A percentile compares a stretch with the other conserved stretches of the same genome.
These are phyloP conservation scores for Pestalotiopsis sp. DNA, from an alignment of 2,329 filamentous ascomycete genomes.

Conservation along the genomic window DNA sequence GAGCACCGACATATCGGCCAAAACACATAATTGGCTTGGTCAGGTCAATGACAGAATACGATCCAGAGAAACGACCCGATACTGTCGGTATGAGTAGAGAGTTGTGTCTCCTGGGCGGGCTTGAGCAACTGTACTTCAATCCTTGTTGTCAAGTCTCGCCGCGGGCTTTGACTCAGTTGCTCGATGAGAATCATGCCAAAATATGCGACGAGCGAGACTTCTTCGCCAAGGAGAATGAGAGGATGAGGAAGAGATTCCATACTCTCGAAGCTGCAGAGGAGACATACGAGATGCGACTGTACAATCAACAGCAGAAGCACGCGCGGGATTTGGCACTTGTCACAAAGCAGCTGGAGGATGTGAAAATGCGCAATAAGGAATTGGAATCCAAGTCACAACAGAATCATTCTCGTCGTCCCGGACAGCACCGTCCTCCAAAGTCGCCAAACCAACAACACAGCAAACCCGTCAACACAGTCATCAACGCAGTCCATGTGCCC, in stretches of 20 bases:
- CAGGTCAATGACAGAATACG: constrained; percentile 34
- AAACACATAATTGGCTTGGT: constrained; percentile 41
- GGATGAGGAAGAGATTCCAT: constrained; percentile 33
- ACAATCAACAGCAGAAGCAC: constrained; percentile 36
- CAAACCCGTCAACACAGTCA: not conserved
- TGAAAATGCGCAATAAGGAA: constrained; percentile 27
- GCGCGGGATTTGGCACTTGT: constrained; percentile 34
- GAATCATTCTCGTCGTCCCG: constrained; percentile 14
- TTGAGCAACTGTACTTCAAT: constrained; percentile 49
- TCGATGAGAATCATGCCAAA: constrained; percentile 36
- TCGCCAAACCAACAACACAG: not conserved
- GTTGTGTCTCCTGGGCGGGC: constrained; percentile 45
- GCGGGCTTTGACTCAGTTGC: constrained; percentile 29
- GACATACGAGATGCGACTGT: constrained; percentile 40
- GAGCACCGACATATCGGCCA: constrained; percentile 40
- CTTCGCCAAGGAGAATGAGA: constrained; percentile 33
- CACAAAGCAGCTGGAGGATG: constrained; percentile 36
- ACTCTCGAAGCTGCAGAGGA: constrained; percentile 40
- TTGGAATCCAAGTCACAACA: constrained; percentile 26
- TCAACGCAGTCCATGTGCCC: not conserved
- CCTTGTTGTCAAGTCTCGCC: constrained; percentile 44
- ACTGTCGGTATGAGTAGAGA: constrained; percentile 41
- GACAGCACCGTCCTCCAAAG: constrained; percentile 9
- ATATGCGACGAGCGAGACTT: constrained; percentile 22
- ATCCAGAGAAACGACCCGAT: constrained; percentile 32